phyloP scores from a whole-genome alignment of 345 rosid genomes.

The Salix suchowensis region DNA sequence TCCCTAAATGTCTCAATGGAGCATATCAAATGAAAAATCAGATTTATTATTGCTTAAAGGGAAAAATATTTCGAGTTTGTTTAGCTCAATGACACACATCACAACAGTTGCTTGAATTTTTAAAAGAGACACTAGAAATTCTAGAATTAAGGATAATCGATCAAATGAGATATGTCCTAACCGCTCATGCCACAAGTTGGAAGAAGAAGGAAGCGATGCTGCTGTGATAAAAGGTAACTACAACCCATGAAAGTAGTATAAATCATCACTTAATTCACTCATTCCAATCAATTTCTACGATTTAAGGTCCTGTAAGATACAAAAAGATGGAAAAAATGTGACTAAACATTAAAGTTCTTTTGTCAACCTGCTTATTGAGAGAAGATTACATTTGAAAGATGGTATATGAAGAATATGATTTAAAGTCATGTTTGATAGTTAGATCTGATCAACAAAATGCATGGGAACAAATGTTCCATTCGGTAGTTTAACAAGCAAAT shows the following conservation, averaged over 20 bases:
- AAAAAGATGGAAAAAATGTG: not conserved
- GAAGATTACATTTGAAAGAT: not conserved
- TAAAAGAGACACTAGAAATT: not conserved
- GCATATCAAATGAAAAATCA: no score
- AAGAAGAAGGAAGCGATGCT: no score
- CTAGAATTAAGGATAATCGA: not conserved
- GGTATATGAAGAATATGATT: not conserved
- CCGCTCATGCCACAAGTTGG: not conserved
- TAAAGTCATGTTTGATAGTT: not conserved
- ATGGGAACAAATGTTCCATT: not conserved
- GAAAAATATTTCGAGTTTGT: no score
- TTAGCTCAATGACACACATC: no score
- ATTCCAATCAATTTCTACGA: not conserved
- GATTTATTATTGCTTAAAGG: no score
- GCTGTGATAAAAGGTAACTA: accelerated
- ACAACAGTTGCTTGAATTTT: not conserved
- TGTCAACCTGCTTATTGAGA: not conserved
- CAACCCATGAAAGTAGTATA: not conserved
- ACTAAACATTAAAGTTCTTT: not conserved
- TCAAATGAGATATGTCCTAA: not conserved
- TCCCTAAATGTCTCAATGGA: no score
- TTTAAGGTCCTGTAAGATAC: not conserved
- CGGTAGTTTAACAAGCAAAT: not conserved
- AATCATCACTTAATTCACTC: not conserved
- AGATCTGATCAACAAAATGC: not conserved